Percentiles rank a stretch among this genome's conserved stretches.
These are phyloP conservation scores for Anisodus acutangulus DNA, from an alignment of 257 asterid species.

Conservation along the genomic window DNA sequence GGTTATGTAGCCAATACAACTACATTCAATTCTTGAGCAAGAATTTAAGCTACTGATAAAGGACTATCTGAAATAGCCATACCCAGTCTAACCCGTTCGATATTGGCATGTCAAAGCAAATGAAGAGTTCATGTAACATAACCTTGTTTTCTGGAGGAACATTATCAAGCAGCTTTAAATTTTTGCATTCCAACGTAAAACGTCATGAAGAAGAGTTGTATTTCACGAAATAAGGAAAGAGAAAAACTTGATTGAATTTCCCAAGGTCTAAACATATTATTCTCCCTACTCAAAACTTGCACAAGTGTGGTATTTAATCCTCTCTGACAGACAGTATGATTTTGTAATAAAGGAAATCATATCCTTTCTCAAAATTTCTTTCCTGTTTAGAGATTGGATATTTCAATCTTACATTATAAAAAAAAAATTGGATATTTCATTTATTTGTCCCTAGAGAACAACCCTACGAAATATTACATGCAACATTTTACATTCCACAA, in stretches of 20 bases:
- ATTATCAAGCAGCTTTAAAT: constrained; percentile 1
- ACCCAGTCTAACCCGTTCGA: background rate
- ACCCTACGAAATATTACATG: background rate
- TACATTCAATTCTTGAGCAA: background rate
- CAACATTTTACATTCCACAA: background rate
- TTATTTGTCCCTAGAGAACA: background rate
- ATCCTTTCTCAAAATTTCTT: constrained; percentile 13
- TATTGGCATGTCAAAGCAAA: background rate
- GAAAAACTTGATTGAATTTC: background rate
- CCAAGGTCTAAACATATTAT: background rate
- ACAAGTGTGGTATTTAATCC: background rate
- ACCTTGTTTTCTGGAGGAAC: background rate
- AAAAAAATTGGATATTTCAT: background rate
- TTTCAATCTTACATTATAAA: background rate
- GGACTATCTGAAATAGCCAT: background rate
- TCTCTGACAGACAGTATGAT: background rate
- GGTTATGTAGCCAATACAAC: background rate
- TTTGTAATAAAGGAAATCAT: background rate
- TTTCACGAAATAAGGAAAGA: background rate
- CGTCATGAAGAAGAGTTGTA: background rate
- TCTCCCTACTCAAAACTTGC: constrained; percentile 18
- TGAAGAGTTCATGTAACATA: constrained; percentile 5
- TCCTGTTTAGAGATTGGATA: constrained; percentile 5
- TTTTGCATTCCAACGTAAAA: background rate
- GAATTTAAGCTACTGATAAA: background rate